Conservation (phyloP, 495 filamentous ascomycete genomes). For the Letharia lupina region DNA sequence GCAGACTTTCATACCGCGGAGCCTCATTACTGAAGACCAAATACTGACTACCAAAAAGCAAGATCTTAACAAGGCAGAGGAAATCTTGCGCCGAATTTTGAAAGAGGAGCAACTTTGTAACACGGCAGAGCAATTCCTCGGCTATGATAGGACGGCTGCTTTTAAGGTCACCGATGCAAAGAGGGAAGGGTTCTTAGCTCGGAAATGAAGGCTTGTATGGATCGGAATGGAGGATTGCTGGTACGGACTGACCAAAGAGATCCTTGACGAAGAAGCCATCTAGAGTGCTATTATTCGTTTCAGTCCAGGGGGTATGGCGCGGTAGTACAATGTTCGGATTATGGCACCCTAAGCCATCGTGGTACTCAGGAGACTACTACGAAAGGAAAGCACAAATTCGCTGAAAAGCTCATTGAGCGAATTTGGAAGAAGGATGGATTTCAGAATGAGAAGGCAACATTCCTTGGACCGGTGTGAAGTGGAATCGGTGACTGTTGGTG, state of each 20-base stretch:
- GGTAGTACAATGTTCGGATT: no score
- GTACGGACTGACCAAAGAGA: neutral
- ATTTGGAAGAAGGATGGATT: no score
- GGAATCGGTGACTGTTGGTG: no score
- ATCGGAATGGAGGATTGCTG: neutral
- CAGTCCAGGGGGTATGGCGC: no score
- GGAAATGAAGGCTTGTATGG: neutral
- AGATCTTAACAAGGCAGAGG: neutral
- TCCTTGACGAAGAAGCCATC: neutral
- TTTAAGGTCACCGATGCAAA: neutral
- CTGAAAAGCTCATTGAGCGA: no score
- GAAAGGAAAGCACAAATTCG: no score
- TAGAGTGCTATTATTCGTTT: neutral
- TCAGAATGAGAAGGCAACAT: no score
- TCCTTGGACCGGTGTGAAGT: no score
- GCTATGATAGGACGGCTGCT: neutral
- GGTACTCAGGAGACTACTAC: no score
- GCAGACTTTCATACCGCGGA: neutral
- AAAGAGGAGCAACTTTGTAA: neutral
- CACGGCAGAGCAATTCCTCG: neutral
- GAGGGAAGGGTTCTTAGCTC: neutral
- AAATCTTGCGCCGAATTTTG: neutral
- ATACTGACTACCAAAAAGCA: neutral
- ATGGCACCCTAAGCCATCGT: no score
- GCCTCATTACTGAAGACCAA: no score